These are phyloP conservation scores for Centaurea solstitialis DNA, from an alignment of 129 eudicot species.

Conservation along the genomic window DNA sequence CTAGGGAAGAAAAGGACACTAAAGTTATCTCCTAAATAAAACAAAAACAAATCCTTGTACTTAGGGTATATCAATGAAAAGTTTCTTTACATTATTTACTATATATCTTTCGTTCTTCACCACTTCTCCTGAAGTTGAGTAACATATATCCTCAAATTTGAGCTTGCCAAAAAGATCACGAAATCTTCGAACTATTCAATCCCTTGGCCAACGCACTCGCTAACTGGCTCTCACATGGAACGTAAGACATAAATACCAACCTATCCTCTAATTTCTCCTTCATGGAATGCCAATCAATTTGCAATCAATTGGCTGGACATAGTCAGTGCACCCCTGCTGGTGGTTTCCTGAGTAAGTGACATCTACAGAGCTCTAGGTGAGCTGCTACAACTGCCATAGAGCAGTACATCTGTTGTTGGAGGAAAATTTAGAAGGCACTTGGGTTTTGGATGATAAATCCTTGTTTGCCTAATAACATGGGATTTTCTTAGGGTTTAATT, in stretches of 20 bases:
- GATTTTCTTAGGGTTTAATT: not conserved
- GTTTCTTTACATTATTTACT: not conserved
- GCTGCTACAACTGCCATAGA: not conserved
- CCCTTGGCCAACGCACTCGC: not conserved
- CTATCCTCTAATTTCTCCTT: not conserved
- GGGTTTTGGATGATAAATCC: not conserved
- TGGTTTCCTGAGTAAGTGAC: no score
- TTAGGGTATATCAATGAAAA: not conserved
- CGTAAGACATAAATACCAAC: not conserved
- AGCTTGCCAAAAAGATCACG: not conserved
- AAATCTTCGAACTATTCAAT: not conserved
- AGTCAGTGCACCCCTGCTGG: no score
- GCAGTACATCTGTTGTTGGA: not conserved
- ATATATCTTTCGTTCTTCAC: not conserved
- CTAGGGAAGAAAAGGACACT: not conserved
- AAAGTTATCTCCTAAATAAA: not conserved
- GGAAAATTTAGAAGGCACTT: not conserved
- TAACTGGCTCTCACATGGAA: not conserved
- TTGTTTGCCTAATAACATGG: not conserved
- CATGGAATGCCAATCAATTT: not conserved
- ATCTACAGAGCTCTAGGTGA: no score
- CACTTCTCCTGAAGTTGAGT: not conserved
- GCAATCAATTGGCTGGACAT: not conserved
- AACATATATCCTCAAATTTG: not conserved
- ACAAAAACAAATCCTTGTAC: not conserved